A percentile compares a stretch with the other conserved stretches of the same genome.
Conservation (phyloP, 805 yeast genomes). For the Kregervanrija fluxuum region DNA sequence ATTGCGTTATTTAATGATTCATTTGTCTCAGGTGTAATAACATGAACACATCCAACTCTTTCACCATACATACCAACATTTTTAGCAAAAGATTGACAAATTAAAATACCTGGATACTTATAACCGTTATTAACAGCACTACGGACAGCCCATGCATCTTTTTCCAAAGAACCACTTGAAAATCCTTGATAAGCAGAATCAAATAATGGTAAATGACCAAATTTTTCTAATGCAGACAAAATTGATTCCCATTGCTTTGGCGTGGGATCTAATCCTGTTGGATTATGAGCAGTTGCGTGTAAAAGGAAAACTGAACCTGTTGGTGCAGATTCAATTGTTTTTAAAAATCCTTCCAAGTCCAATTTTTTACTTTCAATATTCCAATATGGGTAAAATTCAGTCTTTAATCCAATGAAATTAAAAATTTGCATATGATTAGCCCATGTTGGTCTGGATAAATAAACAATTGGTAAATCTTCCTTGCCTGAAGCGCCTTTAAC, state of each 20-base stretch:
- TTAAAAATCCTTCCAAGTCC: conserved; percentile 61
- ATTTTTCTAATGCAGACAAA: conserved; percentile 49
- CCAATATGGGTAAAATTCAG: conserved; percentile 82
- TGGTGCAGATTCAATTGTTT: conserved; percentile 58
- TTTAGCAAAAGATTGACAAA: conserved; percentile 95
- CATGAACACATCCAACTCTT: conserved; percentile 89
- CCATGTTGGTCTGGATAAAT: conserved; percentile 93
- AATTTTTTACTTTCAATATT: conserved; percentile 60
- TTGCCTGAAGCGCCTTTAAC: conserved; percentile 20
- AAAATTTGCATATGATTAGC: conserved; percentile 90
- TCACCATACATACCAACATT: conserved; percentile 97
- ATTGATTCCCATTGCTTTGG: conserved; percentile 73
- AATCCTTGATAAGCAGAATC: conserved; percentile 98
- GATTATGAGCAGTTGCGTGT: conserved; percentile 97
- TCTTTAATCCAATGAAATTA: conserved; percentile 57
- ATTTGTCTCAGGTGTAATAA: conserved; percentile 45
- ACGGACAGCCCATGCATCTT: conserved; percentile 80
- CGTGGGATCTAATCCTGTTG: conserved; percentile 94
- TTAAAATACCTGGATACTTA: conserved; percentile 48
- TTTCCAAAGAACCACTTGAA: conserved; percentile 78
- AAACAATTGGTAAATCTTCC: conserved; percentile 36
- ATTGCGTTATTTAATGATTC: conserved; percentile 47
- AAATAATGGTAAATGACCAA: conserved; percentile 72
- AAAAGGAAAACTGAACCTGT: conserved; percentile 72
- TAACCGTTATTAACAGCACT: conserved; percentile 45